A percentile compares a stretch with the other conserved stretches of the same genome.
phyloP scores from a whole-genome alignment of 441 rosid species.

The Adansonia gregorii region DNA sequence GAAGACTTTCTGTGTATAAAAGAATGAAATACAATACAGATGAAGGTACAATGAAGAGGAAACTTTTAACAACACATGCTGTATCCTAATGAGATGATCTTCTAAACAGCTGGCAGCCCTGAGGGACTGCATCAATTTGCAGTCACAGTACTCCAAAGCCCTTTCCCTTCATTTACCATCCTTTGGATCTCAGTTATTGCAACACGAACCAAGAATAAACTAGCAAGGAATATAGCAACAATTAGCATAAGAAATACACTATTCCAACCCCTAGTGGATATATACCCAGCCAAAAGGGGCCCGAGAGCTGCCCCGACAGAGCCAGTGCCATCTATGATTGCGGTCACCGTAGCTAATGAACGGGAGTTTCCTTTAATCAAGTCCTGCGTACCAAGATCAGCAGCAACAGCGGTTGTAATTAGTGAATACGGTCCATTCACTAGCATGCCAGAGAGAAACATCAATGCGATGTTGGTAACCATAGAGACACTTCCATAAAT shows the following conservation, averaged over 20 bases:
- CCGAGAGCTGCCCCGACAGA: constrained; percentile 89
- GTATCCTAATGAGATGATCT: constrained; percentile 19
- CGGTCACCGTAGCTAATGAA: constrained; percentile 80
- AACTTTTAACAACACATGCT: constrained; percentile 7
- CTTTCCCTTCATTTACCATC: constrained; percentile 41
- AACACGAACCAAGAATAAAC: constrained; percentile 60
- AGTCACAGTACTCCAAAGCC: constrained; percentile 30
- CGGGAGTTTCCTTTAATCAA: constrained; percentile 65
- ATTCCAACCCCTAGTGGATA: constrained; percentile 43
- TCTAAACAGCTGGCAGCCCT: background rate
- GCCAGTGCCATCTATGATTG: constrained; percentile 91
- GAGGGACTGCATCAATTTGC: background rate
- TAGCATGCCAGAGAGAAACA: constrained; percentile 75
- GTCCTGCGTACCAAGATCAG: constrained; percentile 93
- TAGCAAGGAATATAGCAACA: constrained; percentile 54
- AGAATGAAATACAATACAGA: constrained; percentile 8
- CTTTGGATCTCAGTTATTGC: constrained; percentile 57
- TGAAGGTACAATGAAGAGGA: background rate
- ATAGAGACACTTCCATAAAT: constrained; percentile 66
- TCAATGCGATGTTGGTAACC: constrained; percentile 58
- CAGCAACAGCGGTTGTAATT: constrained; percentile 84
- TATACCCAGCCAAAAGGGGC: constrained; percentile 35
- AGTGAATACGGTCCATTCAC: constrained; percentile 89
- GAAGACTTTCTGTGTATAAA: constrained; percentile 1
- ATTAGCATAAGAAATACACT: constrained; percentile 77